Evolutionary conservation across 345 rosid genomes (phyloP).

Genomic region (Populus simonii): DNA sequence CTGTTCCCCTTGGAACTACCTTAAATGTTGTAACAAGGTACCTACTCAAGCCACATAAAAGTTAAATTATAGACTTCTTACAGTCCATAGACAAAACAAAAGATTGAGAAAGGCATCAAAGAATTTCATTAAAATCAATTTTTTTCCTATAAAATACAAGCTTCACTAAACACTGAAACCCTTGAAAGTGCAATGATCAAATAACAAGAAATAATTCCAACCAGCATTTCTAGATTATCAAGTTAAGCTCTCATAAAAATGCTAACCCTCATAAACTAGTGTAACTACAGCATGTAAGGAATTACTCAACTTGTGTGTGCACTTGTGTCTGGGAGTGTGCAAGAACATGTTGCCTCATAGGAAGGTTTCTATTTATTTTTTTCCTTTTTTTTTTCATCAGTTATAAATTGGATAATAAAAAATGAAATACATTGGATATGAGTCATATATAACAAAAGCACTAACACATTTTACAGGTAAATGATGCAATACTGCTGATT

Average conservation of each 20-base stretch:
- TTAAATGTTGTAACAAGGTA: constrained; percentile 80
- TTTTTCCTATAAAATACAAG: neutral
- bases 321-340: neutral
- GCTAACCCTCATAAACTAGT: neutral
- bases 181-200: neutral
- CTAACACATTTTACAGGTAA: too few species aligned
- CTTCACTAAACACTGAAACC: neutral
- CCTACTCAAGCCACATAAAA: constrained; percentile 34
- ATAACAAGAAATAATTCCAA: neutral
- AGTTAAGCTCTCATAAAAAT: neutral
- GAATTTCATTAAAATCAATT: neutral
- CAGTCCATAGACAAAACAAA: neutral
- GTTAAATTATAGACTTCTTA: neutral
- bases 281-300: neutral
- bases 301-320: neutral
- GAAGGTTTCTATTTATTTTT: neutral
- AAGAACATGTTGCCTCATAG: neutral
- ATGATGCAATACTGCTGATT: too few species aligned
- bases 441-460: too few species aligned
- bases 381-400: neutral
- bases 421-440: too few species aligned
- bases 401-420: too few species aligned
- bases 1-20: constrained; percentile 93
- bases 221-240: neutral
- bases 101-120: neutral